A percentile compares a stretch with the other conserved stretches of the same genome.
Evolutionary conservation across 805 yeast genomes (phyloP).

Genomic region (Diddensiella transvaalensis): DNA sequence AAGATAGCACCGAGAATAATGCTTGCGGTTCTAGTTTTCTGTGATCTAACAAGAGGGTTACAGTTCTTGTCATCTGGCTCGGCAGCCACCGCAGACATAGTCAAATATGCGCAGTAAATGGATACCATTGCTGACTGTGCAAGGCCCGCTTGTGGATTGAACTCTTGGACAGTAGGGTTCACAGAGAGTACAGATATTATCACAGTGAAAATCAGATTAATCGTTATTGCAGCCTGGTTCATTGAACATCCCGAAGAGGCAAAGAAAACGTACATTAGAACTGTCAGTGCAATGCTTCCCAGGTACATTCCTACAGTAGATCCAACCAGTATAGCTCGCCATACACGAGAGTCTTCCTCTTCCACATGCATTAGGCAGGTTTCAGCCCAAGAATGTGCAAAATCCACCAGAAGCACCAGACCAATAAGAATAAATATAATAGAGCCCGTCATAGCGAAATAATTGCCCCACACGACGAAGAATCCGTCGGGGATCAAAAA

Average conservation of each 20-base stretch:
- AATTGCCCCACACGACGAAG: constrained; percentile 86
- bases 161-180: constrained; percentile 81
- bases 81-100: constrained; percentile 88
- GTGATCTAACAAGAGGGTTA: constrained; percentile 85
- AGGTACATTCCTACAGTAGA: constrained; percentile 86
- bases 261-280: constrained; percentile 78
- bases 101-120: constrained; percentile 84
- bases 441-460: constrained; percentile 79
- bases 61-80: constrained; percentile 94
- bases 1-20: constrained; percentile 87
- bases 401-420: constrained; percentile 83
- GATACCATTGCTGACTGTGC: constrained; percentile 97
- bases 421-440: constrained; percentile 87
- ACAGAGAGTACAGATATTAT: constrained; percentile 68
- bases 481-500: constrained; percentile 84
- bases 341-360: constrained; percentile 59
- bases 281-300: constrained; percentile 66
- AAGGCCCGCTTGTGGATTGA: constrained; percentile 90
- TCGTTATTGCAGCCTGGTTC: constrained; percentile 82
- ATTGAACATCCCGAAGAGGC: constrained; percentile 77
- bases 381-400: constrained; percentile 99
- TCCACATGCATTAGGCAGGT: constrained; percentile 89
- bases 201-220: constrained; percentile 65
- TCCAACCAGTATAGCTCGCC: constrained; percentile 79
- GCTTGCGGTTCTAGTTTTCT: constrained; percentile 86